These are phyloP conservation scores for Flaveria brownii DNA, from an alignment of 129 eudicot genomes.

Conservation along the genomic window DNA sequence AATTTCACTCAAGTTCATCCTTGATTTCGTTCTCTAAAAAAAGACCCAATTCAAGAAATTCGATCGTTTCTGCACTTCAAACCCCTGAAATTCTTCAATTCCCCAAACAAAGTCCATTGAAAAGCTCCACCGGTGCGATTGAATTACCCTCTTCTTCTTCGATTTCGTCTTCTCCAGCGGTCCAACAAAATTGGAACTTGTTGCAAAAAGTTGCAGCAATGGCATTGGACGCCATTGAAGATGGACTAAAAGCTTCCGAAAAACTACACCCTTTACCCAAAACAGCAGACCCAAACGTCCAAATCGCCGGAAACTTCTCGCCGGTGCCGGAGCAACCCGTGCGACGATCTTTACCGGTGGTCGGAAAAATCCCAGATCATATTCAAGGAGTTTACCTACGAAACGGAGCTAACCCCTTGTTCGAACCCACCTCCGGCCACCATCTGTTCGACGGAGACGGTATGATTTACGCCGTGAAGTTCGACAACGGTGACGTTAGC, in stretches of 20 bases:
- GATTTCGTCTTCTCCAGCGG: not conserved
- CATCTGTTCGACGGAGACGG: constrained; percentile 43
- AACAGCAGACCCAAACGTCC: constrained; percentile 53
- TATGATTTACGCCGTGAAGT: constrained; percentile 43
- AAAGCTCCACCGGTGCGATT: constrained; percentile 6
- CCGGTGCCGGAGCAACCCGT: constrained; percentile 62
- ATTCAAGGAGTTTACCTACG: constrained; percentile 24
- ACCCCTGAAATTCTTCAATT: not conserved
- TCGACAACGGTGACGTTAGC: constrained; percentile 49
- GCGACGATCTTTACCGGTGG: constrained; percentile 25
- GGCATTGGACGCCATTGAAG: constrained; percentile 38
- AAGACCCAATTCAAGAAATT: not conserved
- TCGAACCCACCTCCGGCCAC: constrained; percentile 53
- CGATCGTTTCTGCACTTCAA: not conserved
- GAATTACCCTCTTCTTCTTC: not conserved
- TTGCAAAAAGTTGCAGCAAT: constrained; percentile 60
- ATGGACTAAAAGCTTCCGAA: constrained; percentile 40
- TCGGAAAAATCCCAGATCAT: constrained; percentile 42
- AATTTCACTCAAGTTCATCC: not conserved
- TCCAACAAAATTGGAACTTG: constrained; percentile 50
- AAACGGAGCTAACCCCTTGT: constrained; percentile 59
- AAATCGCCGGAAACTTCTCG: constrained; percentile 56
- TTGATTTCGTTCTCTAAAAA: not conserved
- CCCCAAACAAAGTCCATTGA: not conserved
- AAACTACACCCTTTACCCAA: constrained; percentile 51